These are phyloP conservation scores for Agrostemma githago DNA, from an alignment of 148 eudicot species.

Conservation along the genomic window DNA sequence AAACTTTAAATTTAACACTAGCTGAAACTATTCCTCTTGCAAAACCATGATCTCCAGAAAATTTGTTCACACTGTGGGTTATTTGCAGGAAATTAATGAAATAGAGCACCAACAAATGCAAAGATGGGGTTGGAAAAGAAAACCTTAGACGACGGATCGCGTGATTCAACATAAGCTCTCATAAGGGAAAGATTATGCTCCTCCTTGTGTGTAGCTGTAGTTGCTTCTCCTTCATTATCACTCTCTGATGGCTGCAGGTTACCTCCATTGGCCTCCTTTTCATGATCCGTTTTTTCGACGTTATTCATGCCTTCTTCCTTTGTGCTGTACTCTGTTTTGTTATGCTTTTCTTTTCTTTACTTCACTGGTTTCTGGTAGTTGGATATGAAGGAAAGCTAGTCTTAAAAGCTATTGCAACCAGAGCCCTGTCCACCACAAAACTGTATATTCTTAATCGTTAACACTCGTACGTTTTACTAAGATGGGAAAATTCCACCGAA, in stretches of 20 bases:
- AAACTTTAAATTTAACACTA: neutral
- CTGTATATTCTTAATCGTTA: neutral
- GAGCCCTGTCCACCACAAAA: neutral
- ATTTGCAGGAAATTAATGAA: neutral
- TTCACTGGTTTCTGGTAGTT: neutral
- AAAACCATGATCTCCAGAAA: neutral
- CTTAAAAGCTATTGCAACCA: neutral
- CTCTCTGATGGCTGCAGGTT: neutral
- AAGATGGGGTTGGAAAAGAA: neutral
- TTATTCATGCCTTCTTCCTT: neutral
- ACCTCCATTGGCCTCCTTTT: neutral
- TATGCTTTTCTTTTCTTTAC: neutral
- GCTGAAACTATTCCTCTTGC: neutral
- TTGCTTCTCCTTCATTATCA: neutral
- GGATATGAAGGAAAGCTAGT: neutral
- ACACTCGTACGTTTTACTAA: neutral
- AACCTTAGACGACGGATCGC: constrained; percentile 63
- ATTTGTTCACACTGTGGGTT: neutral
- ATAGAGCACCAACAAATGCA: neutral
- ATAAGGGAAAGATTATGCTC: constrained; percentile 38
- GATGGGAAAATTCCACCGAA: neutral
- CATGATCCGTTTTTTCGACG: constrained; percentile 5
- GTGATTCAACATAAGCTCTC: constrained; percentile 48
- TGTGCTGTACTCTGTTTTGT: neutral
- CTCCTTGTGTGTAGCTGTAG: constrained; percentile 18